Percentiles rank a stretch among this genome's conserved stretches.
These are phyloP conservation scores for Neofusicoccum sp. DNA, from an alignment of 2,329 filamentous ascomycete species.

Conservation along the genomic window DNA sequence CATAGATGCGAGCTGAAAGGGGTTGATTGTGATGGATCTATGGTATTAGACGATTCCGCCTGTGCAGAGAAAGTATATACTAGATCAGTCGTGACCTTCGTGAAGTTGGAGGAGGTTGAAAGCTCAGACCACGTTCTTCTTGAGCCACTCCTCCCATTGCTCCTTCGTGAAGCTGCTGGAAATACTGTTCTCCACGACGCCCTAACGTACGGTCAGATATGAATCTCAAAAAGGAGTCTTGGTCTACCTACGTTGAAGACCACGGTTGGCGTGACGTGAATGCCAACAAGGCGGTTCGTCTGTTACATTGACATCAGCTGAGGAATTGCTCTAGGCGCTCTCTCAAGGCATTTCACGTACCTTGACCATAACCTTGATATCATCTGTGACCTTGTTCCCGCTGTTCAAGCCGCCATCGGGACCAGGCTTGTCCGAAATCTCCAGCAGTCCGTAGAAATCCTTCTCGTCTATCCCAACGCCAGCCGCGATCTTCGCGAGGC, in stretches of 20 bases:
- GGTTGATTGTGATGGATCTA: not conserved
- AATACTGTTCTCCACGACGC: slow-evolving; percentile 77
- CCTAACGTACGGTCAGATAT: slow-evolving; percentile 28
- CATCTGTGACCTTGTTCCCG: slow-evolving; percentile 81
- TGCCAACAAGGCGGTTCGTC: slow-evolving; percentile 68
- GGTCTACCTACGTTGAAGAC: slow-evolving; percentile 67
- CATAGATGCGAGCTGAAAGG: not conserved
- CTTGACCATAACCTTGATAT: slow-evolving; percentile 83
- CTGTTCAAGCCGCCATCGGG: slow-evolving; percentile 71
- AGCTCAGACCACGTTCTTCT: slow-evolving; percentile 59
- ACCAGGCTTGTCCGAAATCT: slow-evolving; percentile 67
- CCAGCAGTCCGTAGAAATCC: slow-evolving; percentile 69
- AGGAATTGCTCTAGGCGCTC: not conserved
- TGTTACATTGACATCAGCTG: not conserved
- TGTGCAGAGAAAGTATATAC: not conserved
- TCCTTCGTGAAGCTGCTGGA: slow-evolving; percentile 75
- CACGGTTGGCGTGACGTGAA: slow-evolving; percentile 91
- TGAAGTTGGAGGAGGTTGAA: not conserved
- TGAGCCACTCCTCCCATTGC: slow-evolving; percentile 86
- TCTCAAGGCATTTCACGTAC: slow-evolving; percentile 46
- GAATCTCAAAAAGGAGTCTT: no score
- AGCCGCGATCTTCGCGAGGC: slow-evolving; percentile 74
- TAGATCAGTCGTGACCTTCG: not conserved
- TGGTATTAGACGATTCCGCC: not conserved
- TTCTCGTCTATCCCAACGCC: slow-evolving; percentile 70